These are phyloP conservation scores for Metschnikowia hibisci DNA, from an alignment of 805 yeast genomes.

Conservation along the genomic window DNA sequence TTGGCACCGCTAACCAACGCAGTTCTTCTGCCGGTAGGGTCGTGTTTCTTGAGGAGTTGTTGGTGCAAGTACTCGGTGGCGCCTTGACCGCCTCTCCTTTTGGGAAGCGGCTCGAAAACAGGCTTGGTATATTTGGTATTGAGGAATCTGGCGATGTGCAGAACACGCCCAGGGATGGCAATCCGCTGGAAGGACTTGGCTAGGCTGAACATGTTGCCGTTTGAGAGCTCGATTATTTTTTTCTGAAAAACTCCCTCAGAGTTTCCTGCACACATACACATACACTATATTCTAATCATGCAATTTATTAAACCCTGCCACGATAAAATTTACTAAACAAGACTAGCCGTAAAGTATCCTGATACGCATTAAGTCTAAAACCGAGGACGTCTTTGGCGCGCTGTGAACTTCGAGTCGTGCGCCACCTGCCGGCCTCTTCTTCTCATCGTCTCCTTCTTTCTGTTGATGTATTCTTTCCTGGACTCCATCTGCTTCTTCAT, in stretches of 20 bases:
- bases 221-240: constrained; percentile 4
- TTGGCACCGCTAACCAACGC: constrained; percentile 46
- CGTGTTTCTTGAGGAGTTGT: constrained; percentile 56
- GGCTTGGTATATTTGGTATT: constrained; percentile 14
- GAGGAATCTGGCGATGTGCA: background rate
- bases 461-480: constrained; percentile 71
- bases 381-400: constrained; percentile 55
- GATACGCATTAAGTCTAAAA: constrained; percentile 22
- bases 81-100: constrained; percentile 43
- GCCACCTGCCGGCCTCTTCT: constrained; percentile 90
- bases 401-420: constrained; percentile 85
- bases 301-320: background rate
- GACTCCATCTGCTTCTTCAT: constrained; percentile 59
- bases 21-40: constrained; percentile 67
- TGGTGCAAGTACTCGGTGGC: constrained; percentile 44
- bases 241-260: background rate
- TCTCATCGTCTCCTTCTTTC: constrained; percentile 92
- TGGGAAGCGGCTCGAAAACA: constrained; percentile 50
- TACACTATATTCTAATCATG: background rate
- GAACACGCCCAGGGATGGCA: constrained; percentile 2
- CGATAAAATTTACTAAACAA: too few species aligned
- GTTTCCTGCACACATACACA: constrained; percentile 3
- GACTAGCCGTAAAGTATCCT: too few species aligned
- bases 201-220: constrained; percentile 9
- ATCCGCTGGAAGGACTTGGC: constrained; percentile 4